Evolutionary conservation across 2,329 filamentous ascomycete genomes (phyloP).

Genomic region (Calonectria hawksworthii): DNA sequence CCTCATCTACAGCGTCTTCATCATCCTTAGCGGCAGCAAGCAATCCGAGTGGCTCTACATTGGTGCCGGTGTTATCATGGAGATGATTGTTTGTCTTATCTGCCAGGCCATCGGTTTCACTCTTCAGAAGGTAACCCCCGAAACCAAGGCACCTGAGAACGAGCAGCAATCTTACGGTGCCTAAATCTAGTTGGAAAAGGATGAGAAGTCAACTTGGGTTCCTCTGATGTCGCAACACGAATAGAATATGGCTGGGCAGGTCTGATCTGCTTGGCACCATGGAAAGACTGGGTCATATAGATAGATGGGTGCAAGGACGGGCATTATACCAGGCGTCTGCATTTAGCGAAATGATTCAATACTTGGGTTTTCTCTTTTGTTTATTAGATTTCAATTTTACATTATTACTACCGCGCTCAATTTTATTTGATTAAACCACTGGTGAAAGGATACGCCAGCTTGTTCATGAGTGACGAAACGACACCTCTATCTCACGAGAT

Average conservation of each 20-base stretch:
- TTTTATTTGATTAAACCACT: too few relatives aligned
- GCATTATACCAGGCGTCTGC: not conserved
- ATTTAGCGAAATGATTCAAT: not conserved
- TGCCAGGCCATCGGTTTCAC: constrained; percentile 49
- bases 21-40: constrained; percentile 46
- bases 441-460: not conserved
- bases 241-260: not conserved
- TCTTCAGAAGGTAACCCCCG: constrained; percentile 40
- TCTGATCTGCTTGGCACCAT: not conserved
- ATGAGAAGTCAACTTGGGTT: not conserved
- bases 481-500: not conserved
- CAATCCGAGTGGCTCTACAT: constrained; percentile 50
- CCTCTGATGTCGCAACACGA: not conserved
- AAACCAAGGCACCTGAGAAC: constrained; percentile 22
- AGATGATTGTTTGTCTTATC: constrained; percentile 50
- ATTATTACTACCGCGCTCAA: not conserved
- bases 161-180: constrained; percentile 18
- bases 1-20: constrained; percentile 47
- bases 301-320: not conserved
- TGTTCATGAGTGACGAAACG: not conserved
- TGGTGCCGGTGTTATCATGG: constrained; percentile 50
- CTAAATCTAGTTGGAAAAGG: constrained; percentile 8
- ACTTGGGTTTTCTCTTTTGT: not conserved
- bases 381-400: not conserved
- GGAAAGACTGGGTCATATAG: not conserved